Percentiles rank a stretch among this genome's conserved stretches.
Conservation (phyloP, 345 rosid genomes). For the Syzygium aqueum region DNA sequence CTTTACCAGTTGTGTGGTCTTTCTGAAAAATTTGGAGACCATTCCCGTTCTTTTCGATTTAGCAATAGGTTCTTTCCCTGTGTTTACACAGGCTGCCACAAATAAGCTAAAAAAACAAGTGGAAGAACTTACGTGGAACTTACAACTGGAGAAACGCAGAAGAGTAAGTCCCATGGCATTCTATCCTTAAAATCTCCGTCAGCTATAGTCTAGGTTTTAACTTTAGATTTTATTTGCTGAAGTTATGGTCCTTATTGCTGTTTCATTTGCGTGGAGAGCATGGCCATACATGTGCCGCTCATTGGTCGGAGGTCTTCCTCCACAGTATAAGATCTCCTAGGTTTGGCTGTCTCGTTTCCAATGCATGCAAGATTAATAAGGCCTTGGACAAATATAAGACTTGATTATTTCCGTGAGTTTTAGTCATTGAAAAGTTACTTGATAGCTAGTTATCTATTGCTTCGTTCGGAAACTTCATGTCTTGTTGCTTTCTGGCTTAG, state of each 20-base stretch:
- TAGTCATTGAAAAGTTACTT: not conserved
- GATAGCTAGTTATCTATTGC: not conserved
- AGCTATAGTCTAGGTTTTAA: not conserved
- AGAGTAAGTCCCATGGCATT: conserved; percentile 41
- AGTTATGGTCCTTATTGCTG: not conserved
- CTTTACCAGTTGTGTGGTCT: not conserved
- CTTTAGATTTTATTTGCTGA: not conserved
- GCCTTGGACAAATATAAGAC: not conserved
- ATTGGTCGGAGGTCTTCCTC: not conserved
- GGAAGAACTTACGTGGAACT: conserved; percentile 96
- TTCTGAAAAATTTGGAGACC: not conserved
- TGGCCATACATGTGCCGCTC: not conserved
- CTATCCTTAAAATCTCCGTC: not conserved
- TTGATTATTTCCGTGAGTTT: not conserved
- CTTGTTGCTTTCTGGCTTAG: not conserved
- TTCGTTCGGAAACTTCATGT: not conserved
- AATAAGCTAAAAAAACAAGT: conserved; percentile 97
- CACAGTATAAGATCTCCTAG: not conserved
- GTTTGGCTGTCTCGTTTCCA: not conserved
- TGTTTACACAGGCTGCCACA: conserved; percentile 74
- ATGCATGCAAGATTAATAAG: not conserved
- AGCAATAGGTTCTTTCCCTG: not conserved
- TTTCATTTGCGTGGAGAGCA: not conserved
- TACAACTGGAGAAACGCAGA: conserved; percentile 95
- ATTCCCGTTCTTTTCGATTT: not conserved